phyloP scores from a whole-genome alignment of 768 basidiomycete genomes.

The Steccherinum ochraceum region DNA sequence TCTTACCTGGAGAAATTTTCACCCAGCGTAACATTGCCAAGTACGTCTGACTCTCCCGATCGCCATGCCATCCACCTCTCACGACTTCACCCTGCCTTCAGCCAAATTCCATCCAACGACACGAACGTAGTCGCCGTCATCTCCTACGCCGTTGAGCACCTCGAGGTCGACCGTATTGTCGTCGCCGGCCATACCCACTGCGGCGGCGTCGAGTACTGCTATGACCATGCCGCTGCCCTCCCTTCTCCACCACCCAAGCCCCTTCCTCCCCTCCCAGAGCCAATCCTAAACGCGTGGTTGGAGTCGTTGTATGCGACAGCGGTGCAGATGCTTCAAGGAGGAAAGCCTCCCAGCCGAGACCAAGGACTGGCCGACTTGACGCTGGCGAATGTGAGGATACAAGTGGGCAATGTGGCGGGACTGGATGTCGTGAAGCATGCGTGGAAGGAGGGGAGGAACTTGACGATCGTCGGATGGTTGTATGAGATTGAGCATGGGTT shows the following conservation, averaged over 20 bases:
- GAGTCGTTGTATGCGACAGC: neutral
- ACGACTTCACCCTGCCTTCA: constrained; percentile 20
- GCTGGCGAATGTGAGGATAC: constrained; percentile 33
- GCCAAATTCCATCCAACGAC: constrained; percentile 72
- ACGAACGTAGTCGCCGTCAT: constrained; percentile 67
- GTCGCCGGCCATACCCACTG: constrained; percentile 10
- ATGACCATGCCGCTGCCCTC: constrained; percentile 5
- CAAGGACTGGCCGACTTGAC: neutral
- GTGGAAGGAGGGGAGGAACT: constrained; percentile 21
- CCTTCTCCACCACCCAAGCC: neutral
- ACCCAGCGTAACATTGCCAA: constrained; percentile 79
- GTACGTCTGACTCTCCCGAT: too few relatives aligned
- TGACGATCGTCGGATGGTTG: constrained; percentile 46
- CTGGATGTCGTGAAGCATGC: constrained; percentile 17
- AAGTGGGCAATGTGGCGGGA: constrained; percentile 22
- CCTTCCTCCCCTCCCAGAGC: neutral
- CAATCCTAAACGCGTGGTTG: neutral
- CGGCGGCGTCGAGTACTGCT: constrained; percentile 9
- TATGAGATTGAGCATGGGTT: constrained; percentile 56
- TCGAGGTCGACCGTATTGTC: constrained; percentile 11
- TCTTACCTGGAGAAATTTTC: constrained; percentile 67
- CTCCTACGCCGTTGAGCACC: constrained; percentile 60
- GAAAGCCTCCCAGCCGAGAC: neutral
- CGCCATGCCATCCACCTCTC: neutral
- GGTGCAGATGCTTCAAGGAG: neutral